phyloP scores from a whole-genome alignment of 2,329 filamentous ascomycete genomes.

The Ceratocystis variospora region DNA sequence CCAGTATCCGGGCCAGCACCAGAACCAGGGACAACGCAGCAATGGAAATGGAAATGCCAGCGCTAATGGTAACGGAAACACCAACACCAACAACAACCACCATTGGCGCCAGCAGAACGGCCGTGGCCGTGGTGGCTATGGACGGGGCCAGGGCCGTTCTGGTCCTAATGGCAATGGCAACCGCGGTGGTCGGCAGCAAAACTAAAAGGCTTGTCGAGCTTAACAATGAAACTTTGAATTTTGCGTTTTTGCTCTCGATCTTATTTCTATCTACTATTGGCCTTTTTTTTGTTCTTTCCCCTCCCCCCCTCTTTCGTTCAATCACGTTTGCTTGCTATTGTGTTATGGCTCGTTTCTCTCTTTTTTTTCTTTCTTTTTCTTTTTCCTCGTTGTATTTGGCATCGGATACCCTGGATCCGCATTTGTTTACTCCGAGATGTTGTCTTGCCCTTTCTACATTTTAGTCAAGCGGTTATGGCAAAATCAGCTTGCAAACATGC shows the following conservation, averaged over 20 bases:
- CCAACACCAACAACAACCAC: slow-evolving; percentile 11
- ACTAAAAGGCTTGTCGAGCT: neutral
- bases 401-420: slow-evolving; percentile 7
- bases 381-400: neutral
- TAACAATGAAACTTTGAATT: neutral
- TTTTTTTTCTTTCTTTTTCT: neutral
- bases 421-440: neutral
- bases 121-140: slow-evolving; percentile 22
- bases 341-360: neutral
- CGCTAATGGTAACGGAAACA: neutral
- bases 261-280: slow-evolving; percentile 5
- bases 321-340: too few relatives aligned
- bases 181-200: slow-evolving; percentile 17
- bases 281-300: slow-evolving; percentile 4
- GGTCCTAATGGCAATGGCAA: slow-evolving; percentile 21
- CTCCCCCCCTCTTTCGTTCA: neutral
- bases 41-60: neutral
- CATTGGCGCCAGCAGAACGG: slow-evolving; percentile 16
- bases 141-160: slow-evolving; percentile 22
- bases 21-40: neutral
- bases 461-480: slow-evolving; percentile 1
- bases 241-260: neutral
- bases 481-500: neutral
- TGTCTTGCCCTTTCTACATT: neutral
- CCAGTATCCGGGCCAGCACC: too few relatives aligned